Evolutionary conservation across 192 early-diverging fungal genomes (phyloP), one percentile per base, ranked within the genome.

Genomic region (Backusella morwellensis): DNA sequence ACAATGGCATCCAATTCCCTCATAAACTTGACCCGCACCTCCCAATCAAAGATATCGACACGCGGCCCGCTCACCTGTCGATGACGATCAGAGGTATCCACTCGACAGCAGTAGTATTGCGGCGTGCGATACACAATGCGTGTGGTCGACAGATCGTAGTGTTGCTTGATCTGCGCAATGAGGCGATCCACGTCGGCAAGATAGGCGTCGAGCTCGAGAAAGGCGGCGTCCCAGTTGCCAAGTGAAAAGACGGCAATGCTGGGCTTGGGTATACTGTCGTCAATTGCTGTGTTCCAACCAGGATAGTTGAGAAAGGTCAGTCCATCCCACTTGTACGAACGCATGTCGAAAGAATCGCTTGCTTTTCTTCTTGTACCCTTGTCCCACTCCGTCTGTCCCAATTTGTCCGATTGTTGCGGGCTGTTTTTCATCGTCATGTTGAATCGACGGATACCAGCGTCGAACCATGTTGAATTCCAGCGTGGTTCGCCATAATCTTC

Each of bases 181-280:
- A 89, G 70, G 15, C 32, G 70, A 17, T 68, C 66, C 3, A 87
- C 35, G 44, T 82, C 75, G 0, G 14, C 14, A 0, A 80, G 40
- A 76, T 80, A 89, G 12, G 76, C 72, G 19, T 26, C 68, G 12
- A 79, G 79, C 6, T 77, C 69, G 44, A 72, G 66, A 68, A 84
- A 89, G 3, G 88, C 85, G 0, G 83, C 66, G 54, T 89, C 88
- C 88, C 88, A 89, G 67, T 87, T 87, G 4, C 78, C 84, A 66
- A 89, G 72, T n/a, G 84, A 83, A 35, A 88, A 52, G 2, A 89
- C 78, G 2, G 83, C 21, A 32, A 41, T 72, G 44, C 77, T 36
- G 8, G 83, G 81, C 9, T 38, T 75, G 12, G 34, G 29, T 36
- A 59, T 66, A 35, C 19, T 75, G 21, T 50, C 50, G 2, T 38